Conservation (phyloP, 163 green algal genomes). For the Chloromonas sp. region DNA sequence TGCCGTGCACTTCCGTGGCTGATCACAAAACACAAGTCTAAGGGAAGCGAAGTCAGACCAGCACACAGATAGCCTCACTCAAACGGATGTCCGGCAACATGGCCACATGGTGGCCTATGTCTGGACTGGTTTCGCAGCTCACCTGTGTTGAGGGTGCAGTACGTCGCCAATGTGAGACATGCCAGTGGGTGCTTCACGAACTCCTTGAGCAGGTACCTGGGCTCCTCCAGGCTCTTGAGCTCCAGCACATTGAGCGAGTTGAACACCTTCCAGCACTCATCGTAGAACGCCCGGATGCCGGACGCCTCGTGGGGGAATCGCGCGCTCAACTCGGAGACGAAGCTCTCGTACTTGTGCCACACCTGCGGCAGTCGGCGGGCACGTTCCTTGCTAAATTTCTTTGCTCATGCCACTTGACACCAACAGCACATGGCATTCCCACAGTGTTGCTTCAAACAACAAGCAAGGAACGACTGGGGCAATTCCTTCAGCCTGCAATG, state of each 20-base stretch:
- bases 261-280: slow-evolving; percentile 85
- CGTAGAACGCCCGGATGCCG: slow-evolving; percentile 90
- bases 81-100: too few relatives aligned
- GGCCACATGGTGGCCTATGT: too few relatives aligned
- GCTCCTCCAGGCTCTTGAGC: slow-evolving; percentile 87
- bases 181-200: slow-evolving; percentile 78
- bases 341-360: slow-evolving; percentile 83
- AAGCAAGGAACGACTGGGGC: background rate
- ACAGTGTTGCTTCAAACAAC: background rate
- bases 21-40: background rate
- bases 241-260: slow-evolving; percentile 85
- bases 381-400: too few relatives aligned
- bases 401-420: too few relatives aligned
- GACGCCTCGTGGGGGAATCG: slow-evolving; percentile 79
- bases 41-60: background rate
- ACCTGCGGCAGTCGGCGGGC: slow-evolving; percentile 41
- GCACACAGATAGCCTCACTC: too few relatives aligned
- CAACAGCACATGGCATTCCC: background rate
- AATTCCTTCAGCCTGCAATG: background rate
- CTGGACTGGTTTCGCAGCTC: slow-evolving; percentile 11
- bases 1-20: background rate
- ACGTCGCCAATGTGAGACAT: slow-evolving; percentile 82
- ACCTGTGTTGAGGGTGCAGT: slow-evolving; percentile 72
- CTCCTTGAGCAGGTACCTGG: slow-evolving; percentile 75
- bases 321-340: slow-evolving; percentile 73